phyloP scores from a whole-genome alignment of 345 rosid genomes.

The Chamaenerion angustifolium region DNA sequence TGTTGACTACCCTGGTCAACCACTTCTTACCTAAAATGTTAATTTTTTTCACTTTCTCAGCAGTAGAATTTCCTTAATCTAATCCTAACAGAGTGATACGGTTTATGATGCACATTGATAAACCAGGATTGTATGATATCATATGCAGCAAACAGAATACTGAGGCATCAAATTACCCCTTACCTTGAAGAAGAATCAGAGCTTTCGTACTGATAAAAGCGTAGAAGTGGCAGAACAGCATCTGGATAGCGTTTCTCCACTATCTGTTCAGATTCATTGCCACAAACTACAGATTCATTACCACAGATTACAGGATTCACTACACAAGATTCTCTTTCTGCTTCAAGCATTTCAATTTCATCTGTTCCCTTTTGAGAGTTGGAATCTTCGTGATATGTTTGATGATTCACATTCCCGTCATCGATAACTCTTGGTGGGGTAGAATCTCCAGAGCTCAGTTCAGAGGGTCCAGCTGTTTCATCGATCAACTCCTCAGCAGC shows the following conservation, averaged over 20 bases:
- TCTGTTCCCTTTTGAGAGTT: conserved; percentile 14
- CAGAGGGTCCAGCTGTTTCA: conserved; percentile 16
- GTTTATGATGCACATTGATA: neutral
- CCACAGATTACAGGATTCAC: conserved; percentile 22
- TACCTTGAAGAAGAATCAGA: conserved; percentile 78
- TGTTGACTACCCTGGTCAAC: too few species aligned
- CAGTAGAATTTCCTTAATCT: too few species aligned
- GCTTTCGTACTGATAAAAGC: conserved; percentile 61
- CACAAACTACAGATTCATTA: conserved; percentile 21
- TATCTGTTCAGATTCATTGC: conserved; percentile 25
- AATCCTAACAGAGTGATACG: too few species aligned
- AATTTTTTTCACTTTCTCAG: too few species aligned
- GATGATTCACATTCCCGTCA: conserved; percentile 20
- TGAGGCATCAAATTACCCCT: neutral
- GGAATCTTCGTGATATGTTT: conserved; percentile 22
- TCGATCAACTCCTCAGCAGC: conserved; percentile 16
- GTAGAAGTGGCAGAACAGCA: conserved; percentile 45
- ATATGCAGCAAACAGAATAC: neutral
- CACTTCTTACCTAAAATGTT: too few species aligned
- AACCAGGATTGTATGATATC: neutral
- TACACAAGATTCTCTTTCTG: conserved; percentile 18
- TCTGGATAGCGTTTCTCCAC: conserved; percentile 40
- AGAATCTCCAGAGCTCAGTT: conserved; percentile 22
- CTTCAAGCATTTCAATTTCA: conserved; percentile 22
- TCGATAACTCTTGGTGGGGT: conserved; percentile 20